Base-by-base conservation (phyloP, 768 basidiomycete genomes). In the Ramaria sp. region DNA sequence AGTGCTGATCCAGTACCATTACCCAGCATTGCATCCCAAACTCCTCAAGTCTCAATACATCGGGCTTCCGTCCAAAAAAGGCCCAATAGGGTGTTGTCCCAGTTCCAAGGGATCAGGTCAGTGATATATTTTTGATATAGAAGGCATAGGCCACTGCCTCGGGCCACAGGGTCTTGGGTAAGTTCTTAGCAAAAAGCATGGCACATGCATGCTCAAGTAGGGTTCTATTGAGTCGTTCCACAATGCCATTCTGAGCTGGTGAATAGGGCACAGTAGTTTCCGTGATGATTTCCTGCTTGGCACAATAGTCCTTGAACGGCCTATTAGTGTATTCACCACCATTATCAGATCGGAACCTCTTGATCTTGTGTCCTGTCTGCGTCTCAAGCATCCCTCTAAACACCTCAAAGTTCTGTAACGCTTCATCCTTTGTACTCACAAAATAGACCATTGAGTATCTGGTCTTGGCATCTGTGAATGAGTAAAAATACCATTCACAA, bases 181-280 rank as follows among this genome's bases (percentile, higher is more conserved):
- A 52, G 3, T 62, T 51, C 0, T 60, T 52, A 11, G 65, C 66
- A 1, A 53, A 19, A 1, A 73, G 54, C 56, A 71, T 61, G 3
- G 61, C 56, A 0, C 67, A 53, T 0, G 61, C 61, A 3, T 60
- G 48, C 6, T 70, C 67, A 11, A 69, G 42, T 3, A 71, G 58
- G 0, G 68, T 70, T 0, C 63, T 50, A 46, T 70, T 71, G 2
- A 56, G 48, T 0, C 63, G 61, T 51, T 74, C 68, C 0, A 62
- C 68, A 0, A 65, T 57, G 0, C 72, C 68, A 47, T 73, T 73
- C 39, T 68, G 64, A 1, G 63, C 41, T 1, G 67, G 69, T 0
- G 67, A 62, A 58, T 72, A 60, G 0, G 67, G 63, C 0, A 63
- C 61, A 0, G 65, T 69, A 0, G 57, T 60, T 46, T 70, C 61